Evolutionary conservation across 2,329 filamentous ascomycete species (phyloP), one percentile per base, ranked within the genome.

Genomic region (Botrytis pseudocinerea): DNA sequence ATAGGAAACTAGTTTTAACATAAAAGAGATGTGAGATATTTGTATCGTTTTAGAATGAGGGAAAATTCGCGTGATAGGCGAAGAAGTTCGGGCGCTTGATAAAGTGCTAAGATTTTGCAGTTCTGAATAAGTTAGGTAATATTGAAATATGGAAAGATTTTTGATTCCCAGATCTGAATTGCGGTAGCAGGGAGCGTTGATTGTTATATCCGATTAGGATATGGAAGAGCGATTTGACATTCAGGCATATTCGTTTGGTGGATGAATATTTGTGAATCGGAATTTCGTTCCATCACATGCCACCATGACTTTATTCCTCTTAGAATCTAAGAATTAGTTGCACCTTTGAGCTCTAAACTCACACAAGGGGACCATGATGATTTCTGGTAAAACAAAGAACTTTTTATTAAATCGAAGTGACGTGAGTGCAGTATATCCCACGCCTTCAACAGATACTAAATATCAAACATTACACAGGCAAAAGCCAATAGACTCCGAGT

Each of bases 241-340:
- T 48, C 20, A 14, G 9, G 10, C 6, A 6, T 25, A 51, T 14
- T n/a, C 0, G 25, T 51, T n/a, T 6, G 1, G 4, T n/a, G 1
- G 10, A 42, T 14, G 12, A 2, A 2, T 14, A 42, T 42, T 14
- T 42, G 12, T 1, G 10, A 5, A 51, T n/a, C 6, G 0, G 22
- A 10, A 14, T 16, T 28, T 2, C 51, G 12, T 3, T 28, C n/a
- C 51, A 28, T 57, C n/a, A 18, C n/a, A 57, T 18, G 7, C n/a
- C 25, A 3, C 2, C 2, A 54, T 16, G 16, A 16, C 2, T 54
- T n/a, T 2, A 8, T 3, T n/a, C 0, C 0, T n/a, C 16, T 12
- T 8, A 28, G 2, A 57, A 9, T 28, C 2, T 4, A 28, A 28
- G 6, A 32, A 0, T 28, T 9, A 32, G n/a, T 3, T 57, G n/a